Conservation (phyloP, 352 stramenopile genomes). For the Phytophthora ohioensis region DNA sequence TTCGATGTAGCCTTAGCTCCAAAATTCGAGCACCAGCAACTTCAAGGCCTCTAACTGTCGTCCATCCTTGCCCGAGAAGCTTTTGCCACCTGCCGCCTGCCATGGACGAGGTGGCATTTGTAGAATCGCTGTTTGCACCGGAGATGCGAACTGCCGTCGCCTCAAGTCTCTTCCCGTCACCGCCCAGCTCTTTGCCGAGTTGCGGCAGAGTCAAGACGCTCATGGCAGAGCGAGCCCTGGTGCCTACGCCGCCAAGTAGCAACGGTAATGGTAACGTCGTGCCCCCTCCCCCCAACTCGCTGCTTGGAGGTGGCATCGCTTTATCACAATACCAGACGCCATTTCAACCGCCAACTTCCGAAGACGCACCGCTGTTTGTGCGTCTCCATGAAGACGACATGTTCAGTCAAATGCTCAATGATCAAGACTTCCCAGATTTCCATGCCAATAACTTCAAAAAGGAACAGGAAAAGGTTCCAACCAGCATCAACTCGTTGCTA, state of each 20-base stretch:
- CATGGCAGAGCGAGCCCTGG: constrained; percentile 10
- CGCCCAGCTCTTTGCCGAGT: constrained; percentile 10
- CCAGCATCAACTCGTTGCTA: constrained; percentile 34
- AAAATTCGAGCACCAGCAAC: constrained; percentile 27
- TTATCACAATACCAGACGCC: constrained; percentile 18
- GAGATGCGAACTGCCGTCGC: constrained; percentile 50
- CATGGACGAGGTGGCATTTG: constrained; percentile 78
- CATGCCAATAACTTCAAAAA: constrained; percentile 28
- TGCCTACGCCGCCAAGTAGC: constrained; percentile 10
- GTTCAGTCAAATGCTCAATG: constrained; percentile 55
- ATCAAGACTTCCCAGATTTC: constrained; percentile 55
- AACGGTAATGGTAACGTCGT: constrained; percentile 21
- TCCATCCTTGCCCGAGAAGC: constrained; percentile 31
- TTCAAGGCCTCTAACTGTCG: constrained; percentile 28
- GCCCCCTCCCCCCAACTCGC: constrained; percentile 41
- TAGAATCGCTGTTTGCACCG: constrained; percentile 68
- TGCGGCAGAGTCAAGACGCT: constrained; percentile 37
- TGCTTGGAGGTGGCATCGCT: constrained; percentile 43
- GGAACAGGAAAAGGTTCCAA: constrained; percentile 23
- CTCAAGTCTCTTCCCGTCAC: constrained; percentile 32
- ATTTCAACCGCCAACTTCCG: constrained; percentile 27
- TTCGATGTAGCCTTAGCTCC: constrained; percentile 5
- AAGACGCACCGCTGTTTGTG: constrained; percentile 40
- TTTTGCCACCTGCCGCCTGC: neutral
- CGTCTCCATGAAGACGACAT: constrained; percentile 55